phyloP scores from a whole-genome alignment of 768 basidiomycete species.

The Mycena chlorophos region DNA sequence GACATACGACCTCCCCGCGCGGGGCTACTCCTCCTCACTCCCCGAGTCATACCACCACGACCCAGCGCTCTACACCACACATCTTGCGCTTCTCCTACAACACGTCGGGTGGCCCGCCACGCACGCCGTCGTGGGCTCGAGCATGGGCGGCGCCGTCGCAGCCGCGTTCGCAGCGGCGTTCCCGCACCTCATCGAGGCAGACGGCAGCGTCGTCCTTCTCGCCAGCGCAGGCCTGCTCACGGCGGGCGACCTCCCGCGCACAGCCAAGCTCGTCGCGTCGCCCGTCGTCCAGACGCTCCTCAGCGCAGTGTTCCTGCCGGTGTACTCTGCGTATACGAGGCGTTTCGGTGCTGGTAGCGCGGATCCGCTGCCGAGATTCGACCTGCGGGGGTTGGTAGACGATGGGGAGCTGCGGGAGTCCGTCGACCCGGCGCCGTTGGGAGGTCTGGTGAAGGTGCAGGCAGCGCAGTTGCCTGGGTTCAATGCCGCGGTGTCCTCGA shows the following conservation, averaged over 20 bases:
- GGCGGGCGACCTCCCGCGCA: constrained; percentile 69
- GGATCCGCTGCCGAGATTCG: constrained; percentile 5
- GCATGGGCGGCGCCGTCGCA: constrained; percentile 81
- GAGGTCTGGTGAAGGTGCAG: constrained; percentile 72
- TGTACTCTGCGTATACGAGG: background rate
- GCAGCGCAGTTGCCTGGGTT: constrained; percentile 75
- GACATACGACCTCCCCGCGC: constrained; percentile 78
- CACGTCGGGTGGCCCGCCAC: constrained; percentile 72
- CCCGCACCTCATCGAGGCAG: constrained; percentile 66
- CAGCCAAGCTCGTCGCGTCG: constrained; percentile 76
- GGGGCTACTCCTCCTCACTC: constrained; percentile 83
- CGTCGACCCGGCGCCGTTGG: constrained; percentile 2
- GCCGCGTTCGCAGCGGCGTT: constrained; percentile 71
- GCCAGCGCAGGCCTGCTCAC: constrained; percentile 72
- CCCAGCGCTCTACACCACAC: constrained; percentile 62
- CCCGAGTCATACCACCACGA: constrained; percentile 57
- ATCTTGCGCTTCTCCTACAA: constrained; percentile 83
- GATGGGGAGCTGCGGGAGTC: background rate
- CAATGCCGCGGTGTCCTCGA: constrained; percentile 76
- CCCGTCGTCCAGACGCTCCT: constrained; percentile 69
- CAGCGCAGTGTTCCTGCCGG: constrained; percentile 60
- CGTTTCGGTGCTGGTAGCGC: background rate
- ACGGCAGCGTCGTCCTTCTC: constrained; percentile 63
- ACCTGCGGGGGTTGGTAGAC: constrained; percentile 14
- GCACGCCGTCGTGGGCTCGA: constrained; percentile 59